Evolutionary conservation across 2,329 filamentous ascomycete genomes (phyloP).

Genomic region (Colletotrichum sp.): DNA sequence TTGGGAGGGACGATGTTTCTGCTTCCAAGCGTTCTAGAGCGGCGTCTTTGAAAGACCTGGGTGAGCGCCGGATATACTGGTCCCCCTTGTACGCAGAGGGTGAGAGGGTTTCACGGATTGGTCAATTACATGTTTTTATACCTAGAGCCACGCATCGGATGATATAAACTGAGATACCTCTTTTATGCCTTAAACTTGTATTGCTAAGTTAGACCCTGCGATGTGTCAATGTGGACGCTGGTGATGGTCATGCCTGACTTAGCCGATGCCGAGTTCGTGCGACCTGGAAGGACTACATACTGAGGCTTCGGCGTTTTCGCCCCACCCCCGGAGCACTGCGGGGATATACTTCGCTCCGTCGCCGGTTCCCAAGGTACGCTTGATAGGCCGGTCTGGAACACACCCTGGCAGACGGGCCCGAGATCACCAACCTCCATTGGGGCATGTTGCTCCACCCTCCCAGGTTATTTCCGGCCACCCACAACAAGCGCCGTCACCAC

Average conservation of each 20-base stretch:
- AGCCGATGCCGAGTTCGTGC: neutral
- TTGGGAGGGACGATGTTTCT: neutral
- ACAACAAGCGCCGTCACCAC: neutral
- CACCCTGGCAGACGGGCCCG: neutral
- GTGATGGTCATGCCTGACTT: neutral
- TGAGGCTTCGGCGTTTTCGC: neutral
- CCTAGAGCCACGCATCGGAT: conserved; percentile 12
- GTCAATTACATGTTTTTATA: conserved; percentile 2
- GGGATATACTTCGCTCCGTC: neutral
- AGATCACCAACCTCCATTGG: neutral
- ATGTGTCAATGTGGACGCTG: neutral
- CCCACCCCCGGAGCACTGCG: neutral
- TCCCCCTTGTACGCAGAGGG: neutral
- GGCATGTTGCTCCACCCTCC: neutral
- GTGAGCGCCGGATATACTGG: neutral
- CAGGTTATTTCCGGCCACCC: neutral
- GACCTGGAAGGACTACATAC: neutral
- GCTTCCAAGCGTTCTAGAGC: neutral
- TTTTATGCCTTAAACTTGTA: neutral
- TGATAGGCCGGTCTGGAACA: neutral
- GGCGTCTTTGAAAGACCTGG: conserved; percentile 1
- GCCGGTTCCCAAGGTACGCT: neutral
- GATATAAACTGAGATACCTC: conserved; percentile 24
- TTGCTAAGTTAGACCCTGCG: neutral
- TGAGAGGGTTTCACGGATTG: neutral